Conservation (phyloP, 352 stramenopile genomes). For the Globisporangium middletonii region DNA sequence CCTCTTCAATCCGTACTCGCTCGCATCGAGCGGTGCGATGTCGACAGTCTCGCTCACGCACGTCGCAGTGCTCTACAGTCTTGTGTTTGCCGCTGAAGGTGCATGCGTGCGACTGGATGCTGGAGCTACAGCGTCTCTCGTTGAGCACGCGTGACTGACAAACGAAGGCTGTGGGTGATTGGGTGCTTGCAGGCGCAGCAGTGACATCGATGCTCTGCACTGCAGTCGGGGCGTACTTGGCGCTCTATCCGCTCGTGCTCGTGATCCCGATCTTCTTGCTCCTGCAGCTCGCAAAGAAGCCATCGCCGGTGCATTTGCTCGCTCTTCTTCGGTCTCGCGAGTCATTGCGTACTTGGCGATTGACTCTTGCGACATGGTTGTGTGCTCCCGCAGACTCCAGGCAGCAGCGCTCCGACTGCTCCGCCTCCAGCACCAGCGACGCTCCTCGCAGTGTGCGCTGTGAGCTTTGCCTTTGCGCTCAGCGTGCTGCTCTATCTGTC, state of each 20-base stretch:
- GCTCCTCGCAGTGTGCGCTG: constrained; percentile 5
- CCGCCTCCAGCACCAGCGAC: neutral
- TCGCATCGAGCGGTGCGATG: constrained; percentile 64
- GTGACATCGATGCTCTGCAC: constrained; percentile 39
- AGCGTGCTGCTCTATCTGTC: constrained; percentile 48
- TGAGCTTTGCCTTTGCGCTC: constrained; percentile 23
- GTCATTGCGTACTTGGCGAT: too few species aligned
- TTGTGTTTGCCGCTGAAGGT: constrained; percentile 70
- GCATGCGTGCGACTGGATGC: neutral
- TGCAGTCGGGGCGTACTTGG: constrained; percentile 62
- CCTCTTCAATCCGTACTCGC: constrained; percentile 74
- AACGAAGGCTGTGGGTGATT: neutral
- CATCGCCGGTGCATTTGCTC: constrained; percentile 3
- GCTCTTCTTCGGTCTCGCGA: too few species aligned
- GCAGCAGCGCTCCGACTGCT: neutral
- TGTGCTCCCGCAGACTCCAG: neutral
- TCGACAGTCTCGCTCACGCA: constrained; percentile 68
- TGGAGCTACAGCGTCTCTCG: neutral
- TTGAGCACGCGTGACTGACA: neutral
- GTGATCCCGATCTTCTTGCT: constrained; percentile 51
- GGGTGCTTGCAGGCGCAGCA: constrained; percentile 26
- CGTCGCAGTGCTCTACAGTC: constrained; percentile 50
- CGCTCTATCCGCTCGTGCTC: constrained; percentile 66
- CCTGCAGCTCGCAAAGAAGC: constrained; percentile 18
- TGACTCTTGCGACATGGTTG: too few species aligned